Conservation (phyloP, 257 asterid species). For the Schizonepeta tenuifolia region DNA sequence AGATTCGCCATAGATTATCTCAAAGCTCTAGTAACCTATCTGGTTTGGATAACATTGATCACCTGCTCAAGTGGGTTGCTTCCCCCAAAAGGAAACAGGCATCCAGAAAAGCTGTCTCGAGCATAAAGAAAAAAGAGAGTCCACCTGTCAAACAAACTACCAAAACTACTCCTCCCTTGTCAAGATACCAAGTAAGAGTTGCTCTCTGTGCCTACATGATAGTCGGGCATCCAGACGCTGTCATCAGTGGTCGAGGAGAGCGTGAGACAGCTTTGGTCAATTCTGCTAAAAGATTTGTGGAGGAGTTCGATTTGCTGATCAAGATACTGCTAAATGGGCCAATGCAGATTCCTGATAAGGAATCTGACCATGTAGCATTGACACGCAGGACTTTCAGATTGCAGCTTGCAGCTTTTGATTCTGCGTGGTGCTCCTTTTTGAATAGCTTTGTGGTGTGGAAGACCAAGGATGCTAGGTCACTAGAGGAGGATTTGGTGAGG, state of each 20-base stretch:
- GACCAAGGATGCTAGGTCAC: constrained; percentile 84
- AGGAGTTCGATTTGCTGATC: constrained; percentile 78
- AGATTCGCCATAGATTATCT: constrained; percentile 60
- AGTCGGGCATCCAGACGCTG: constrained; percentile 92
- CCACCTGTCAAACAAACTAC: constrained; percentile 35
- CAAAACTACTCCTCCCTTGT: constrained; percentile 45
- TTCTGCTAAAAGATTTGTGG: constrained; percentile 76
- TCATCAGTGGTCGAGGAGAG: constrained; percentile 85
- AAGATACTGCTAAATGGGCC: constrained; percentile 71
- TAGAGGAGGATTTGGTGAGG: constrained; percentile 87
- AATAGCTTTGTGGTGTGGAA: constrained; percentile 97
- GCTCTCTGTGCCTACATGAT: constrained; percentile 88
- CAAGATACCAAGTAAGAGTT: constrained; percentile 85
- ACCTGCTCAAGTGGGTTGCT: constrained; percentile 88
- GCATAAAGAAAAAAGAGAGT: constrained; percentile 44
- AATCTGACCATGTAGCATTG: constrained; percentile 39
- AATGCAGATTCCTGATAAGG: constrained; percentile 44
- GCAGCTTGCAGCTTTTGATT: constrained; percentile 86
- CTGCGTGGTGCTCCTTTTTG: constrained; percentile 93
- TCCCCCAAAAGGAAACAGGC: constrained; percentile 62
- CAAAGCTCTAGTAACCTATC: constrained; percentile 45
- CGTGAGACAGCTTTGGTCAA: constrained; percentile 74
- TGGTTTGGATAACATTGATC: constrained; percentile 75
- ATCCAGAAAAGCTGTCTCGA: constrained; percentile 52
- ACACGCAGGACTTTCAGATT: constrained; percentile 53